Evolutionary conservation across 1,284 basidiomycete species (phyloP).

Genomic region (Fomitopsis schrenkii): DNA sequence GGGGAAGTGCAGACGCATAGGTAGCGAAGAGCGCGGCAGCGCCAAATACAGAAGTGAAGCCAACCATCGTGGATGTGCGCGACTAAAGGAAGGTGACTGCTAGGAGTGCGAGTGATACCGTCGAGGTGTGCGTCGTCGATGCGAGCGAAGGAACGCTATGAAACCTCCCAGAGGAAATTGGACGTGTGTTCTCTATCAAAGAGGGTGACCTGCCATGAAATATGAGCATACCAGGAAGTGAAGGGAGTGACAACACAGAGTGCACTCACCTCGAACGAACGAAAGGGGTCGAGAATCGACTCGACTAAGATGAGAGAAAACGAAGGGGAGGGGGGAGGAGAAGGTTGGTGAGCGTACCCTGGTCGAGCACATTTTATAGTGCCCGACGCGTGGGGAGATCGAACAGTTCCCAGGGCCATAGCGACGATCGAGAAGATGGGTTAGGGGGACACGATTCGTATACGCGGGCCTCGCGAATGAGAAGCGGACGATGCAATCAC

Average conservation of each 20-base stretch:
- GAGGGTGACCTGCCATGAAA: constrained; percentile 49
- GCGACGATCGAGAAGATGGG: constrained; percentile 22
- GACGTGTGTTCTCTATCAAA: constrained; percentile 64
- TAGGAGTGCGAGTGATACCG: constrained; percentile 39
- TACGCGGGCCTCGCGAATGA: background rate
- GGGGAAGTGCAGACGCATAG: constrained; percentile 45
- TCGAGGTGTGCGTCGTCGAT: constrained; percentile 47
- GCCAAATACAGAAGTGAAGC: constrained; percentile 47
- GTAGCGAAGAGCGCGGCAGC: constrained; percentile 49
- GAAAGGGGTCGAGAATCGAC: constrained; percentile 55
- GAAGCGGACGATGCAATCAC: background rate
- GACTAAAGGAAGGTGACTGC: constrained; percentile 18
- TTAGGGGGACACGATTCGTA: background rate
- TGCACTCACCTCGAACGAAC: constrained; percentile 43
- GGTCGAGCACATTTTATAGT: constrained; percentile 12
- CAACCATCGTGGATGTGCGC: constrained; percentile 47
- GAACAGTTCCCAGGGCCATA: constrained; percentile 20
- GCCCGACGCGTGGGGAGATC: background rate
- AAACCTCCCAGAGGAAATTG: constrained; percentile 55
- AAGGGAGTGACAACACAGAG: constrained; percentile 4
- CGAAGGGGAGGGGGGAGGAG: constrained; percentile 34
- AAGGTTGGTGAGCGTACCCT: constrained; percentile 23
- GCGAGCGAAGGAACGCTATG: constrained; percentile 26
- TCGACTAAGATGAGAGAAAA: constrained; percentile 46
- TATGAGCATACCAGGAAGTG: constrained; percentile 3